Evolutionary conservation across 768 basidiomycete species (phyloP).

Genomic region (Termitomyces sp.): DNA sequence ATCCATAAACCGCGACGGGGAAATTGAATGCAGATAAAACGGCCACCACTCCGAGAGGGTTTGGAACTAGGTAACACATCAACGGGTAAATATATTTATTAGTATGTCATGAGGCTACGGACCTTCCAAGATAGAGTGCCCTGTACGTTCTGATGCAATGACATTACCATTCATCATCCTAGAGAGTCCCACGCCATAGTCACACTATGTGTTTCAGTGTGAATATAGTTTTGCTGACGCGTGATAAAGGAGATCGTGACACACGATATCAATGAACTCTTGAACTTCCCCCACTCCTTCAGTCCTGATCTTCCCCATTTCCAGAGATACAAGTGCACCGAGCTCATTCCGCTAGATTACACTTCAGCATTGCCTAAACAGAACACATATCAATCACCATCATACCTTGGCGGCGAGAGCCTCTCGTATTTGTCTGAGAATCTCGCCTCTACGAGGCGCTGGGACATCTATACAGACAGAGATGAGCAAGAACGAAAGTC

Average conservation of each 20-base stretch:
- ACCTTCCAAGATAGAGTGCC: slow-evolving; percentile 91
- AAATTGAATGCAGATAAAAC: slow-evolving; percentile 96
- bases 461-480: slow-evolving; percentile 47
- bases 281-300: slow-evolving; percentile 94
- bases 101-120: slow-evolving; percentile 9
- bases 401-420: slow-evolving; percentile 72
- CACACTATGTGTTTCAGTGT: slow-evolving; percentile 55
- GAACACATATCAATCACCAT: neutral
- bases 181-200: slow-evolving; percentile 90
- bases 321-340: slow-evolving; percentile 78
- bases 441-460: slow-evolving; percentile 83
- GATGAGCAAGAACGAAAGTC: neutral
- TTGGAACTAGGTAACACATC: slow-evolving; percentile 60
- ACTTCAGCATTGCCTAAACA: neutral
- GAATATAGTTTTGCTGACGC: neutral
- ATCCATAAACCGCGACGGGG: slow-evolving; percentile 90
- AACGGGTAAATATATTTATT: slow-evolving; percentile 7
- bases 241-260: slow-evolving; percentile 23
- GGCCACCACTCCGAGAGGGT: slow-evolving; percentile 70
- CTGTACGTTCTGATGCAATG: slow-evolving; percentile 83
- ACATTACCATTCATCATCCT: slow-evolving; percentile 92
- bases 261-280: slow-evolving; percentile 90
- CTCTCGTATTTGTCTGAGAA: slow-evolving; percentile 83
- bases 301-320: slow-evolving; percentile 88
- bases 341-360: slow-evolving; percentile 59